Conservation (phyloP, 139 green algal species). For the Chlorella sp. region DNA sequence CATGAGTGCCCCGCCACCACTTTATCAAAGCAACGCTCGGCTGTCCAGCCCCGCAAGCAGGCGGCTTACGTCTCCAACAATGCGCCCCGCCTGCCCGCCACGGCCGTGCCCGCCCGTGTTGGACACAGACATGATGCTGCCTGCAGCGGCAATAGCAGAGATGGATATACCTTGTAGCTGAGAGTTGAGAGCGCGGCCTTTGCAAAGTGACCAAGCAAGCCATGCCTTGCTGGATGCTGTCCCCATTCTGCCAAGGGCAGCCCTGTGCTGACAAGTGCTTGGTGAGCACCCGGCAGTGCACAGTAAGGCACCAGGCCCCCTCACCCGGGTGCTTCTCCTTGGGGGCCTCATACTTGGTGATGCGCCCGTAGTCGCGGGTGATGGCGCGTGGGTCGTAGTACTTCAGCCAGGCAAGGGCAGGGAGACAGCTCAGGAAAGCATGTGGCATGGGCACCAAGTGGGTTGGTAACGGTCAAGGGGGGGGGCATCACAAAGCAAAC, state of each 20-base stretch:
- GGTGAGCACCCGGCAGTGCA: no score
- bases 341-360: conserved; percentile 21
- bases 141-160: background rate
- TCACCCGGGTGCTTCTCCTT: conserved; percentile 25
- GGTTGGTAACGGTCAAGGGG: background rate
- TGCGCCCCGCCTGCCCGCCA: conserved; percentile 19
- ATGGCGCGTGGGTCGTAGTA: conserved; percentile 7
- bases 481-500: no score
- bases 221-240: no score
- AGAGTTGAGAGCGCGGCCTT: no score
- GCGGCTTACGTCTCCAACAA: conserved; percentile 9
- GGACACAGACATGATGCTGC: conserved; percentile 28
- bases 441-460: background rate
- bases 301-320: no score
- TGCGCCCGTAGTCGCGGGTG: conserved; percentile 16
- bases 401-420: background rate
- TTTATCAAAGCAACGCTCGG: no score
- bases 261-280: no score
- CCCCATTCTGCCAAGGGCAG: no score
- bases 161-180: no score
- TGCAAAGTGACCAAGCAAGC: no score
- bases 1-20: no score
- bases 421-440: background rate
- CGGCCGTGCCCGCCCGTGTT: conserved; percentile 31
- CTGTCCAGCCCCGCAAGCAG: no score